Conservation (phyloP, 2,329 filamentous ascomycete genomes). For the Pyrenochaeta sp. region DNA sequence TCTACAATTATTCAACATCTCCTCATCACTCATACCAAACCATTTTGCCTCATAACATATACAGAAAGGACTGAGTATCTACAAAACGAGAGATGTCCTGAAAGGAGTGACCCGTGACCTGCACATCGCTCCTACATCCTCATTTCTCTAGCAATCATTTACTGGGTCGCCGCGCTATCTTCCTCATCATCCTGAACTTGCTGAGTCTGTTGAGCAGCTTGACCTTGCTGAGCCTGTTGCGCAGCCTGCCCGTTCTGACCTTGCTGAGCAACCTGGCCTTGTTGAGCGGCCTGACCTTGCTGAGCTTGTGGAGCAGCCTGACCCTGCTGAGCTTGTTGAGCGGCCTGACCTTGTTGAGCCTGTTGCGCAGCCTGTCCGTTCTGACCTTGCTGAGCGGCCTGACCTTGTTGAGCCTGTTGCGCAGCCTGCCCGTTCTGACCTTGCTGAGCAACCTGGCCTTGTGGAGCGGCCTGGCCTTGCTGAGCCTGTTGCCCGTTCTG, state of each 20-base stretch:
- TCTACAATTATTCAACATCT: background rate
- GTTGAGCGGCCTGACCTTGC: constrained; percentile 6
- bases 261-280: constrained; percentile 1
- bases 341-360: constrained; percentile 10
- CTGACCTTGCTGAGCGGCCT: constrained; percentile 1
- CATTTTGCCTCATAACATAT: background rate
- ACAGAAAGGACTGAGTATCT: constrained; percentile 2
- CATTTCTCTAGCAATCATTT: constrained; percentile 1
- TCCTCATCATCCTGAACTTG: constrained; percentile 1
- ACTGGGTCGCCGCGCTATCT: constrained; percentile 1
- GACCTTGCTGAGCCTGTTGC: constrained; percentile 5
- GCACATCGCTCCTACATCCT: constrained; percentile 7
- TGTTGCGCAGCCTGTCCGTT: constrained; percentile 4
- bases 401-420: constrained; percentile 3
- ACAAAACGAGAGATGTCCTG: background rate
- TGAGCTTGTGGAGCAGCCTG: constrained; percentile 3
- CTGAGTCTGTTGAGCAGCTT: constrained; percentile 3
- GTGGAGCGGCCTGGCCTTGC: background rate
- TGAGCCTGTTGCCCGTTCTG: constrained; percentile 2
- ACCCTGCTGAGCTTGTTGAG: constrained; percentile 7
- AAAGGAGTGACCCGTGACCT: constrained; percentile 7
- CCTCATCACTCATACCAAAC: background rate
- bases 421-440: background rate
- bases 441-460: background rate
- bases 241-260: constrained; percentile 7